Conservation (phyloP, 1,284 basidiomycete genomes). For the Cryptococcus wingfieldii region DNA sequence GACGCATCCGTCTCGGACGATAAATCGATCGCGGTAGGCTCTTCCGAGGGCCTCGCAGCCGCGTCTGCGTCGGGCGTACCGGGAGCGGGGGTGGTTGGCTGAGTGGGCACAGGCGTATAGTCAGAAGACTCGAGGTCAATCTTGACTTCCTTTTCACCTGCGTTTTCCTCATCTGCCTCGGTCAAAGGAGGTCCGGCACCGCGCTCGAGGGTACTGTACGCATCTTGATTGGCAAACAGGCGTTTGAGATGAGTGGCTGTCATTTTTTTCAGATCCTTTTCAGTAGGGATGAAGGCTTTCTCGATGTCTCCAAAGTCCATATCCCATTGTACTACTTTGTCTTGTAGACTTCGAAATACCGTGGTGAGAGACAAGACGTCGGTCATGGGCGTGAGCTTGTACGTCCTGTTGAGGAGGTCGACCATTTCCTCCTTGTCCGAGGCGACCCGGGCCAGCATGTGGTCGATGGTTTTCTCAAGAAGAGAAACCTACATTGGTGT, state of each 20-base stretch:
- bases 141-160: conserved; percentile 58
- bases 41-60: not conserved
- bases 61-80: not conserved
- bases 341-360: conserved; percentile 81
- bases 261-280: conserved; percentile 48
- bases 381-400: conserved; percentile 70
- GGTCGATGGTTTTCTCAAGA: conserved; percentile 36
- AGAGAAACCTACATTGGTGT: conserved; percentile 22
- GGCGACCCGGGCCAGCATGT: conserved; percentile 66
- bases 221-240: conserved; percentile 53
- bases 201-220: conserved; percentile 42
- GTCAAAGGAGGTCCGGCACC: conserved; percentile 7
- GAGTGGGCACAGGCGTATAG: conserved; percentile 12
- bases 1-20: conserved; percentile 13
- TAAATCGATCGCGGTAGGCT: conserved; percentile 1
- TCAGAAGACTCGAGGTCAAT: conserved; percentile 10
- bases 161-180: conserved; percentile 50
- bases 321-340: conserved; percentile 93
- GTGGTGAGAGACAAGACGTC: conserved; percentile 86
- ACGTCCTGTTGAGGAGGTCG: conserved; percentile 70
- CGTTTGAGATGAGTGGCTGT: conserved; percentile 51
- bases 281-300: conserved; percentile 49
- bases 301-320: conserved; percentile 56
- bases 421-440: conserved; percentile 70
- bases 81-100: conserved; percentile 15